These are phyloP conservation scores for Mortierella sp. DNA, from an alignment of 371 early-diverging fungal species.

Conservation along the genomic window DNA sequence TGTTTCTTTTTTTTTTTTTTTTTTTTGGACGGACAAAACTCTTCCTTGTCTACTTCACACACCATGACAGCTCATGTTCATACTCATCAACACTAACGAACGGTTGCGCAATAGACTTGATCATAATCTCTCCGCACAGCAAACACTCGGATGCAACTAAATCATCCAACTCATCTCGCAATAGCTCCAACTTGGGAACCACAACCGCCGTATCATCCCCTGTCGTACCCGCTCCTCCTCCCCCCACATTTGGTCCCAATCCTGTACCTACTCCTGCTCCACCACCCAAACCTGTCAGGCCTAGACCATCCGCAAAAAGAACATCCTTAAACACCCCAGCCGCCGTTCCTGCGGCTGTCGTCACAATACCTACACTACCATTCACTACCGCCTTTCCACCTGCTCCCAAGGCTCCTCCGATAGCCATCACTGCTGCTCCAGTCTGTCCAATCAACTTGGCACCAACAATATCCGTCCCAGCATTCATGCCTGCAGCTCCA, in stretches of 20 bases:
- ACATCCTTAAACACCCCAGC: slow-evolving; percentile 57
- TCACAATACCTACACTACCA: slow-evolving; percentile 46
- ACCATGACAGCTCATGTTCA: slow-evolving; percentile 65
- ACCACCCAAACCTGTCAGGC: slow-evolving; percentile 16
- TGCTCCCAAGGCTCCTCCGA: slow-evolving; percentile 51
- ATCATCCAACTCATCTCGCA: slow-evolving; percentile 81
- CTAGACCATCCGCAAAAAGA: slow-evolving; percentile 48
- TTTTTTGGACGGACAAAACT: background rate
- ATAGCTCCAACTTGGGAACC: slow-evolving; percentile 55
- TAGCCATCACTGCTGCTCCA: slow-evolving; percentile 48
- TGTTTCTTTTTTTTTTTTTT: background rate
- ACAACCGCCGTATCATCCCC: slow-evolving; percentile 54
- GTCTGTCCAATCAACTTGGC: slow-evolving; percentile 35
- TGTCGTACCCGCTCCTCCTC: slow-evolving; percentile 9
- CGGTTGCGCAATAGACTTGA: slow-evolving; percentile 80
- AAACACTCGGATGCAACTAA: slow-evolving; percentile 87
- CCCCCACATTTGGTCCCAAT: slow-evolving; percentile 4
- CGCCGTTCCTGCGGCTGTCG: slow-evolving; percentile 50
- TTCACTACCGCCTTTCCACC: slow-evolving; percentile 50
- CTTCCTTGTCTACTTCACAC: slow-evolving; percentile 55
- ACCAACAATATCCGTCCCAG: slow-evolving; percentile 26
- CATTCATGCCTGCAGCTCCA: background rate
- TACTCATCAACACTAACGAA: slow-evolving; percentile 69
- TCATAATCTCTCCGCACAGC: slow-evolving; percentile 91
- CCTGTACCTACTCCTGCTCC: background rate